Percentiles rank a stretch among this genome's conserved stretches.
Evolutionary conservation across 140 eudicot species (phyloP).

Genomic region (Erigeron philadelphicus): DNA sequence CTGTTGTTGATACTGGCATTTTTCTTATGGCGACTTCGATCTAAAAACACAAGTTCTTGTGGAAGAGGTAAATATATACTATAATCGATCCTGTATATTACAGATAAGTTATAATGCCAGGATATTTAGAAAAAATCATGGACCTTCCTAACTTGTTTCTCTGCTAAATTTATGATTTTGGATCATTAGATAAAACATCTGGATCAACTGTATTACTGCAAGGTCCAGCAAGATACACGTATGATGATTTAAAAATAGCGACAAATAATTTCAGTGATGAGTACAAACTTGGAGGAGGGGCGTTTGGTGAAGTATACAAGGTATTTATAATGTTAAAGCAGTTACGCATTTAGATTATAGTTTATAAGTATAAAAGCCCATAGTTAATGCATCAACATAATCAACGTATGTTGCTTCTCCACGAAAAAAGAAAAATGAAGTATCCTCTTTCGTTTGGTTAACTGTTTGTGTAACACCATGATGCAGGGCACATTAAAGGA

Average conservation of each 20-base stretch:
- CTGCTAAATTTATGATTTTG: not conserved
- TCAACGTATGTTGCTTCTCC: too few species aligned
- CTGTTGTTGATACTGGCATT: slow-evolving; percentile 31
- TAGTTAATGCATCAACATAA: not conserved
- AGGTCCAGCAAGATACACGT: slow-evolving; percentile 53
- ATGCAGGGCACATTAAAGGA: slow-evolving; percentile 50
- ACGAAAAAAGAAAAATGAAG: too few species aligned
- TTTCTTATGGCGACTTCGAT: slow-evolving; percentile 28
- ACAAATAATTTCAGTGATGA: slow-evolving; percentile 52
- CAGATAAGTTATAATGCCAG: not conserved
- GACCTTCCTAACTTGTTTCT: not conserved
- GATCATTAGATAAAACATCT: slow-evolving; percentile 36
- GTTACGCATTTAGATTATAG: not conserved
- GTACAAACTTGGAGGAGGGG: slow-evolving; percentile 62
- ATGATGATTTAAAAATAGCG: slow-evolving; percentile 48
- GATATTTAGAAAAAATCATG: not conserved
- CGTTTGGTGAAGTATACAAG: slow-evolving; percentile 69
- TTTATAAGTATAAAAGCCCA: not conserved
- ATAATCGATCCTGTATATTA: not conserved
- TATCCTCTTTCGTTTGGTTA: too few species aligned
- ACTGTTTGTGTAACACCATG: not conserved
- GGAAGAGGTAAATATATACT: slow-evolving; percentile 28
- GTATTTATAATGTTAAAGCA: slow-evolving; percentile 21
- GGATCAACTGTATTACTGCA: slow-evolving; percentile 52
- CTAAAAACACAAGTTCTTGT: slow-evolving; percentile 30